Evolutionary conservation across 2,329 filamentous ascomycete species (phyloP), one percentile per base, ranked within the genome.

Genomic region (Beauveria scarabaeidicola): DNA sequence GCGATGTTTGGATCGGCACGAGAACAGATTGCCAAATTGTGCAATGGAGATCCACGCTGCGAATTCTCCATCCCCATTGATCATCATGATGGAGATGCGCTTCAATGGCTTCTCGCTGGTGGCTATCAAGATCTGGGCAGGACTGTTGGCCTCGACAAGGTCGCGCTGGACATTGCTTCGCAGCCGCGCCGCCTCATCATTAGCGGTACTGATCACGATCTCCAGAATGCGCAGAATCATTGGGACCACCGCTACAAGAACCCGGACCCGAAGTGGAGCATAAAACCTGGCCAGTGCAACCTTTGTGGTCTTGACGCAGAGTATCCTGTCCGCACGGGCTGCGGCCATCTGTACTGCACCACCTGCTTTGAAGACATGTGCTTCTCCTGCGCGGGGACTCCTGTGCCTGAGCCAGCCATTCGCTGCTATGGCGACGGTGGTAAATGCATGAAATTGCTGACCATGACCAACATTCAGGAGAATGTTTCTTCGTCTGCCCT

Each of bases 341-440:
- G 58, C 46, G 23, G 25, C 4, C 58, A 60, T 27, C 19, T 56
- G 25, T 60, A 43, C 40, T 60, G 58, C 38, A 44, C 23, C 11
- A 8, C 11, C 21, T 60, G 58, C 52, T 60, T 56, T 19, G 52
- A 60, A 17, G 52, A 43, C 58, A 56, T 60, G 58, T 60, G 58
- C n/a, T 46, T 60, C n/a, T 60, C 46, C 2, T 51, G 44, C 23
- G 51, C 58, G 13, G 36, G 29, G 11, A 55, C 38, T 1, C 29
- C 32, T 4, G n/a, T 23, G n/a, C 44, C 36, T 8, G 44, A 23
- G 15, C 58, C 51, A 1, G 58, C 51, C 44, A 43, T 60, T 10
- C 32, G 52, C 19, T 60, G 58, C 23, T 60, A 60, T 19, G 58
- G 58, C 44, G 52, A 55, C 25, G 53, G 46, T 19, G 58, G 58